Evolutionary conservation across 768 basidiomycete genomes (phyloP).

Genomic region (Kwoniella botswanensis): DNA sequence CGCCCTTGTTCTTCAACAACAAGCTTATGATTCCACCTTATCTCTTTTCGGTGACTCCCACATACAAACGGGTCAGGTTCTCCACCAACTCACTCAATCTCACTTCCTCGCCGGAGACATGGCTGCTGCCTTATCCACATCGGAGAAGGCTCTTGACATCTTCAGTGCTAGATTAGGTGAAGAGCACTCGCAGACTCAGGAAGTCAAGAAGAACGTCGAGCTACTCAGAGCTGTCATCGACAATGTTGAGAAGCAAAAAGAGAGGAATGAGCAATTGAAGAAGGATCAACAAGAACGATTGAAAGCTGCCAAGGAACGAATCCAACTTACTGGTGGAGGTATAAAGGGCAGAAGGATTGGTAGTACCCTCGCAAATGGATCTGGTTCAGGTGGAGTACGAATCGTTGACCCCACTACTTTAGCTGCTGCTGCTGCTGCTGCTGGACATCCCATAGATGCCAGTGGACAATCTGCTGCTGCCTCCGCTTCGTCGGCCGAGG

Average conservation of each 20-base stretch:
- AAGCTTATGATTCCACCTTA: constrained; percentile 47
- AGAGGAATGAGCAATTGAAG: constrained; percentile 45
- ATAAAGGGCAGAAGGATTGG: constrained; percentile 18
- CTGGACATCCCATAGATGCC: constrained; percentile 15
- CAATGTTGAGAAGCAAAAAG: constrained; percentile 46
- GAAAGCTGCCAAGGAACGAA: constrained; percentile 41
- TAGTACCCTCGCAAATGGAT: constrained; percentile 16
- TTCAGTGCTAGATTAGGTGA: constrained; percentile 56
- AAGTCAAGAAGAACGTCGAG: constrained; percentile 57
- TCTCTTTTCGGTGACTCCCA: constrained; percentile 57
- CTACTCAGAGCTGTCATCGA: constrained; percentile 55
- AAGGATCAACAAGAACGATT: constrained; percentile 46
- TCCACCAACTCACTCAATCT: constrained; percentile 58
- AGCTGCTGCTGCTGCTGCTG: constrained; percentile 24
- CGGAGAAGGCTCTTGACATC: constrained; percentile 52
- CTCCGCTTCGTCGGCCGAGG: constrained; percentile 10
- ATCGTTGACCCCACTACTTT: constrained; percentile 20
- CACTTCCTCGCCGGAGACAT: constrained; percentile 58
- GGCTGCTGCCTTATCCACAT: constrained; percentile 47
- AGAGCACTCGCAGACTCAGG: constrained; percentile 57
- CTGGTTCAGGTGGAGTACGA: constrained; percentile 7
- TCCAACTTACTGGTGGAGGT: constrained; percentile 27
- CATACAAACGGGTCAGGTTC: constrained; percentile 56
- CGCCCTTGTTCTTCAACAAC: constrained; percentile 53
- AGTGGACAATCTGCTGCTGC: constrained; percentile 3